phyloP scores from a whole-genome alignment of 1,284 basidiomycete species.

The Prillingera fragicola region DNA sequence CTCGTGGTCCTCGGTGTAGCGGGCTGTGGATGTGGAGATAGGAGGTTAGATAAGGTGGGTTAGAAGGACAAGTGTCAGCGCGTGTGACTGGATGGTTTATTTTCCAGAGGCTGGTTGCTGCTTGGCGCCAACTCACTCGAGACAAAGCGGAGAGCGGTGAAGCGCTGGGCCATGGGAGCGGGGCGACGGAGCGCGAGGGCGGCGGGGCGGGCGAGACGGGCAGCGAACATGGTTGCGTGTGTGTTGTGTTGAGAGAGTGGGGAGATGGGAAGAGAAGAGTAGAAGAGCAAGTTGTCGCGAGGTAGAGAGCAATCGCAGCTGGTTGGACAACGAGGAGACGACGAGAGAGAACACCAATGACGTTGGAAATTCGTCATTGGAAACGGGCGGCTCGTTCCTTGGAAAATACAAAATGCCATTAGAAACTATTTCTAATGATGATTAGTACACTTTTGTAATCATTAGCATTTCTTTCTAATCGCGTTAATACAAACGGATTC shows the following conservation, averaged over 20 bases:
- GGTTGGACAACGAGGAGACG: too few species aligned
- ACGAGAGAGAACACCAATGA: too few species aligned
- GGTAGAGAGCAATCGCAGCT: too few species aligned
- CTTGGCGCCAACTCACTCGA: conserved; percentile 31
- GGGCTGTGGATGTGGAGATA: conserved; percentile 52
- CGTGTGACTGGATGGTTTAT: neutral
- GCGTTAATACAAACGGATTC: too few species aligned
- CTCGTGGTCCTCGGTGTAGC: conserved; percentile 88
- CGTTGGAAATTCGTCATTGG: too few species aligned
- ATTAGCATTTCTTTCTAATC: too few species aligned
- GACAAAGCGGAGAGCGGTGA: conserved; percentile 24
- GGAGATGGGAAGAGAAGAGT: conserved; percentile 1
- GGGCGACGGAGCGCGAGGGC: conserved; percentile 15
- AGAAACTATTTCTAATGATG: too few species aligned
- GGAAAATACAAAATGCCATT: too few species aligned
- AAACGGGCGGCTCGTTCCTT: too few species aligned
- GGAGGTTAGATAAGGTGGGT: neutral
- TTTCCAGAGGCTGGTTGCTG: neutral
- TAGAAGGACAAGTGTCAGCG: neutral
- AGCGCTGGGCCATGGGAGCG: conserved; percentile 6
- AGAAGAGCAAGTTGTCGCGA: too few species aligned
- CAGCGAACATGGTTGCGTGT: conserved; percentile 18
- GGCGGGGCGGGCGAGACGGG: conserved; percentile 20
- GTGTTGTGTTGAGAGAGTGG: too few species aligned
- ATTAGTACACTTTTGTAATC: too few species aligned